A percentile compares a stretch with the other conserved stretches of the same genome.
phyloP scores from a whole-genome alignment of 345 rosid species.

The Eutrema heterophyllum region DNA sequence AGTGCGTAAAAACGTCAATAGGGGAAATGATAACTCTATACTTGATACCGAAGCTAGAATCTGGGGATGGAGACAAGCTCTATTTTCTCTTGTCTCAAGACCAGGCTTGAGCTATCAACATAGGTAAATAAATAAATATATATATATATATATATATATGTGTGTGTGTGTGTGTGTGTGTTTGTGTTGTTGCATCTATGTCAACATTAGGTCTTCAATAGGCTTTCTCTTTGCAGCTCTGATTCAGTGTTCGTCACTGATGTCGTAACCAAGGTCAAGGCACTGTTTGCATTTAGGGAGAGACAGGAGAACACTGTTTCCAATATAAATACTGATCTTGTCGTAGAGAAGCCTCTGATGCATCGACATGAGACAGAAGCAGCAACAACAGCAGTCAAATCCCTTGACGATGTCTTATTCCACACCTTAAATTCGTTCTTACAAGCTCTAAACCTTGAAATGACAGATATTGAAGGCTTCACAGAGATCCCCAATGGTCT shows the following conservation, averaged over 20 bases:
- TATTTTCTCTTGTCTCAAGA: background rate
- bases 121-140: background rate
- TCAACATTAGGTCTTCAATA: background rate
- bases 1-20: background rate
- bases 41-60: constrained; percentile 13
- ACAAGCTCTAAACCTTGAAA: background rate
- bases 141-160: no score
- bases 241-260: background rate
- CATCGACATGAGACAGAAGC: background rate
- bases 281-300: background rate
- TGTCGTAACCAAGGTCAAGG: background rate
- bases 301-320: background rate
- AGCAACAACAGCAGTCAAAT: background rate
- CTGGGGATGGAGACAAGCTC: constrained; percentile 10
- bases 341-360: background rate
- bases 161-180: no score
- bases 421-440: constrained; percentile 2
- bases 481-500: background rate
- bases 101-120: background rate
- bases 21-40: background rate
- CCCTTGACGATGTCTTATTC: background rate
- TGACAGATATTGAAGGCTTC: background rate
- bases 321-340: background rate
- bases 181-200: background rate
- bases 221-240: background rate